These are phyloP conservation scores for Podosphaera fusca DNA, from an alignment of 2,329 filamentous ascomycete species.

Conservation along the genomic window DNA sequence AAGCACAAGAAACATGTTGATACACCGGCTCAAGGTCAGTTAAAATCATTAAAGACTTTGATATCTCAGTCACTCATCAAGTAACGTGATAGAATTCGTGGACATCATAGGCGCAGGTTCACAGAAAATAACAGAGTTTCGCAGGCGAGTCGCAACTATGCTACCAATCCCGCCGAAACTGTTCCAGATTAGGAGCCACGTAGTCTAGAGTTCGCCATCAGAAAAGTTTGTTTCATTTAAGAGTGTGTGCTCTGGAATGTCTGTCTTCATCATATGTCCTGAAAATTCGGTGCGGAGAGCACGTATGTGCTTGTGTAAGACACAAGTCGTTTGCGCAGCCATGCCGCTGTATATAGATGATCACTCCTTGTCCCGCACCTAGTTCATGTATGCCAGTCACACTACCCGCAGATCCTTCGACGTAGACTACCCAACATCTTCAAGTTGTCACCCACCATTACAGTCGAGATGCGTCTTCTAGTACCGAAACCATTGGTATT, in stretches of 20 bases:
- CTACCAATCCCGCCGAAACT: background rate
- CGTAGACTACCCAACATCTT: too few relatives aligned
- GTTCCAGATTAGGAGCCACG: background rate
- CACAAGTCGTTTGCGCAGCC: too few relatives aligned
- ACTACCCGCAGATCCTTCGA: too few relatives aligned
- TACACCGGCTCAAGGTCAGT: background rate
- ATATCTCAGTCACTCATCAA: background rate
- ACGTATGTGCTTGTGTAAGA: too few relatives aligned
- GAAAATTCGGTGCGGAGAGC: too few relatives aligned
- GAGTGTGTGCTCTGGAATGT: background rate
- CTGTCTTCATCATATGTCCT: background rate
- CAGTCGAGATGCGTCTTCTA: too few relatives aligned
- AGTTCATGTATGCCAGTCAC: too few relatives aligned
- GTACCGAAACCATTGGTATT: too few relatives aligned
- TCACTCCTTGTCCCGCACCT: too few relatives aligned
- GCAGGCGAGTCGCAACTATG: background rate
- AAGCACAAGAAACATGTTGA: slow-evolving; percentile 6
- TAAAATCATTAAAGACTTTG: background rate
- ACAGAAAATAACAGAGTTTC: background rate
- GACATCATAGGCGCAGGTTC: background rate
- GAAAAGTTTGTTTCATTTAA: background rate
- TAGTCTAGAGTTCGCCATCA: background rate
- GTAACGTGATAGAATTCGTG: background rate
- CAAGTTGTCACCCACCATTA: too few relatives aligned
- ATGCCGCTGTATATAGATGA: too few relatives aligned